Evolutionary conservation across 805 yeast genomes (phyloP), one percentile per base, ranked within the genome.

Genomic region (Wickerhamiella sergipiensis): DNA sequence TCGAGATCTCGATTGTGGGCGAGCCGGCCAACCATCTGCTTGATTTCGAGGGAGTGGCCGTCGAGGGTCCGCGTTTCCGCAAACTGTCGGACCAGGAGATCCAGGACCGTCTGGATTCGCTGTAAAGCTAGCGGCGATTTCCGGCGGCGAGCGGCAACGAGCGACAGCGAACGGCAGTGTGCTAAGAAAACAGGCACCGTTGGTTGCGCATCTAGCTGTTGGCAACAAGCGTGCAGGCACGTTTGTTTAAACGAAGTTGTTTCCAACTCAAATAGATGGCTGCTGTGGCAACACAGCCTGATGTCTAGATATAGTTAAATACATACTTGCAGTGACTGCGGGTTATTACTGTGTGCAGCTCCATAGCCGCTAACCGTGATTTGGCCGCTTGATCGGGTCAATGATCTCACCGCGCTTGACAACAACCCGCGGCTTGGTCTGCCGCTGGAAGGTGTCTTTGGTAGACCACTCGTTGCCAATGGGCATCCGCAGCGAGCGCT

Each of bases 391-490:
- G 60, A 92, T 68, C 18, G 98, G 98, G 67, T 88, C 95, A 58
- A 92, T 85, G 47, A 89, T 88, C 53, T 78, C 75, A 61, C 97
- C 96, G 56, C 85, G 85, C 67, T 87, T 89, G 47, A 85, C 82
- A 54, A 85, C 74, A 42, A 92, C 81, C 61, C 85, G 76, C 43
- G 98, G 97, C 79, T 85, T 88, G 47, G 92, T 86, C 58, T 86
- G 71, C 63, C 79, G 79, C 71, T 88, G 95, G 71, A 85, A 92
- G 3, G 95, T 80, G 50, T 80, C 83, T 63, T 86, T 80, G 6
- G 95, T 78, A 8, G 90, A 81, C 97, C 97, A 92, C 68, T 92
- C 95, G 66, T 85, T 94, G 23, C 97, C 97, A 54, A 92, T 72
- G n/a, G 97, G 97, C 87, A 87, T 83, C 63, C 95, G 78, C 61